Conservation (phyloP, 2,329 filamentous ascomycete species). For the Penicillium sp. region DNA sequence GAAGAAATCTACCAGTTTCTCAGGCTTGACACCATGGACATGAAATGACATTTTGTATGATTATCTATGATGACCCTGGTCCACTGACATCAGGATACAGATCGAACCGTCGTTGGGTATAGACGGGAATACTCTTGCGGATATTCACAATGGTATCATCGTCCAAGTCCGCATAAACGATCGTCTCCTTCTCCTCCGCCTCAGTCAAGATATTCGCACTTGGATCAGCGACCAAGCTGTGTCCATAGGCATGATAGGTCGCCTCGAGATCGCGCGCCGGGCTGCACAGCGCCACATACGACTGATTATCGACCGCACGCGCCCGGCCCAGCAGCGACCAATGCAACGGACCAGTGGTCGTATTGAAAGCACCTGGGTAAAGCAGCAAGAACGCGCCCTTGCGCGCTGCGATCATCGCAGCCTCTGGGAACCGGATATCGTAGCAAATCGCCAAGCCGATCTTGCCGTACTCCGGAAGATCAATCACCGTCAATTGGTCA, state of each 20-base stretch:
- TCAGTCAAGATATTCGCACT: slow-evolving; percentile 76
- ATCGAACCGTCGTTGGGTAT: slow-evolving; percentile 82
- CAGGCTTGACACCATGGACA: no score
- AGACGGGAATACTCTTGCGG: slow-evolving; percentile 76
- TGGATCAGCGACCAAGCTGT: slow-evolving; percentile 82
- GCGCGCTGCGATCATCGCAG: slow-evolving; percentile 81
- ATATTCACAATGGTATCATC: slow-evolving; percentile 64
- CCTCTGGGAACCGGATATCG: slow-evolving; percentile 91
- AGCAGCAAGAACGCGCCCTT: slow-evolving; percentile 80
- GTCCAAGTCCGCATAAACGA: slow-evolving; percentile 66
- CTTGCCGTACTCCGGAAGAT: slow-evolving; percentile 81
- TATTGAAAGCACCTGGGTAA: slow-evolving; percentile 96
- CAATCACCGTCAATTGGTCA: slow-evolving; percentile 75
- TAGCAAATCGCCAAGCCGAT: slow-evolving; percentile 93
- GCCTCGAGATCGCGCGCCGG: slow-evolving; percentile 74
- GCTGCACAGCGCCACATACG: slow-evolving; percentile 88
- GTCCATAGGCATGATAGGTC: slow-evolving; percentile 83
- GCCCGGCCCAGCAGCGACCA: slow-evolving; percentile 80
- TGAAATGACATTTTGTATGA: no score
- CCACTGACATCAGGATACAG: slow-evolving; percentile 86
- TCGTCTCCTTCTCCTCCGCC: slow-evolving; percentile 70
- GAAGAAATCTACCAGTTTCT: no score
- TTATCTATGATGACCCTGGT: slow-evolving; percentile 30
- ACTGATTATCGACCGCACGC: slow-evolving; percentile 85
- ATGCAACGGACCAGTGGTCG: slow-evolving; percentile 85